Evolutionary conservation across 805 yeast species (phyloP).

Genomic region (Candida tammaniensis): DNA sequence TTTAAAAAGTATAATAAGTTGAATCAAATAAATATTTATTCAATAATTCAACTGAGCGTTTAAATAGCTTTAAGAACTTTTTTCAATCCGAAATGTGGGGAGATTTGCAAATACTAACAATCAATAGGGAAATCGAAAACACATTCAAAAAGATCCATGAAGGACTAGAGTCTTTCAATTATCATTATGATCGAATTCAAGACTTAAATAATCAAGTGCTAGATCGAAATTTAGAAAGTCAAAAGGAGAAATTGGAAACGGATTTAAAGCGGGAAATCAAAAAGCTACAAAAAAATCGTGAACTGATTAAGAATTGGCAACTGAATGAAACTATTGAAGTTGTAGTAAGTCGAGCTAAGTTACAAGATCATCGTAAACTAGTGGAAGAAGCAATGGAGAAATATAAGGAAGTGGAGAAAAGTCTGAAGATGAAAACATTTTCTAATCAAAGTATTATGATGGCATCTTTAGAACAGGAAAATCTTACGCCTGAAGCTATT

Average conservation of each 20-base stretch:
- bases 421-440: constrained; percentile 42
- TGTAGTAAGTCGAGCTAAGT: constrained; percentile 22
- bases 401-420: constrained; percentile 42
- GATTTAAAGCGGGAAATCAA: constrained; percentile 46
- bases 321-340: constrained; percentile 31
- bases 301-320: constrained; percentile 46
- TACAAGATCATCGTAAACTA: constrained; percentile 36
- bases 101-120: constrained; percentile 8
- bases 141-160: constrained; percentile 45
- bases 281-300: constrained; percentile 44
- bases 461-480: constrained; percentile 32
- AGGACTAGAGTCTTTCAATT: constrained; percentile 44
- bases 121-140: constrained; percentile 36
- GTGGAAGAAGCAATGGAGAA: constrained; percentile 47
- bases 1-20: no score
- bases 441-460: constrained; percentile 46
- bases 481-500: constrained; percentile 30
- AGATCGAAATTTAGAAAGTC: constrained; percentile 36
- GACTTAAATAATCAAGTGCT: constrained; percentile 24
- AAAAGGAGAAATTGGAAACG: constrained; percentile 42
- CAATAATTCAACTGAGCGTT: neutral
- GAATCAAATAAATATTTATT: no score
- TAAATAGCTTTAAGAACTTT: no score
- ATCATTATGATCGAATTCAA: constrained; percentile 44
- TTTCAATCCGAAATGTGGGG: constrained; percentile 1